Conservation (phyloP, 257 asterid genomes). For the Solanum neorickii region DNA sequence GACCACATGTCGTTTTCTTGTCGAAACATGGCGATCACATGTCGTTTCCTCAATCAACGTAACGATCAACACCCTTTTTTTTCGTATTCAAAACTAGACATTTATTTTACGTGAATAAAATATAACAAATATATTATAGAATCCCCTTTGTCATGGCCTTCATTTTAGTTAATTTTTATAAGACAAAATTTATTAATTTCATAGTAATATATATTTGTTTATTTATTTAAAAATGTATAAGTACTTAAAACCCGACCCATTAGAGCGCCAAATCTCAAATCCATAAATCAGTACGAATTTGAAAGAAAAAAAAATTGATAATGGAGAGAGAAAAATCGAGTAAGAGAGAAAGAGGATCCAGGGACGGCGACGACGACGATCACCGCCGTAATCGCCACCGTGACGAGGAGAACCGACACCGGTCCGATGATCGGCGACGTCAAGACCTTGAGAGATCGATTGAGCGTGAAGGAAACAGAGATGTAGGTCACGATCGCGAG, state of each 20-base stretch:
- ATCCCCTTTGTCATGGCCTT: not conserved
- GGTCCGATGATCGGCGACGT: not conserved
- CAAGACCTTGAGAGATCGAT: not conserved
- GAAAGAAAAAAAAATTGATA: not conserved
- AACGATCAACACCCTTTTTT: not conserved
- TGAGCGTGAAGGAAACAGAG: not conserved
- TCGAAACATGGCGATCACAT: not conserved
- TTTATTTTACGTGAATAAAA: not conserved
- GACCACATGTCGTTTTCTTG: not conserved
- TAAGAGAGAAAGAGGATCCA: constrained; percentile 44
- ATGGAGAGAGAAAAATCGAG: constrained; percentile 55
- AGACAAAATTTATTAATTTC: not conserved
- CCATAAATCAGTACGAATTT: not conserved
- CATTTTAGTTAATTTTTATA: not conserved
- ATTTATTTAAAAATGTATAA: no score
- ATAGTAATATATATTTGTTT: not conserved
- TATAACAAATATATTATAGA: not conserved
- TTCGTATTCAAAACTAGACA: not conserved
- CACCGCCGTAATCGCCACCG: constrained; percentile 13
- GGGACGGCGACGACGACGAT: constrained; percentile 10
- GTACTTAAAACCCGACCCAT: not conserved
- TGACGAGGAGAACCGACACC: constrained; percentile 23
- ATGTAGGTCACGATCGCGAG: not conserved
- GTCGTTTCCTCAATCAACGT: not conserved
- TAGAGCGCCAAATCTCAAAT: not conserved